Evolutionary conservation across 306 rosid species (phyloP).

Genomic region (Parietaria judaica): DNA sequence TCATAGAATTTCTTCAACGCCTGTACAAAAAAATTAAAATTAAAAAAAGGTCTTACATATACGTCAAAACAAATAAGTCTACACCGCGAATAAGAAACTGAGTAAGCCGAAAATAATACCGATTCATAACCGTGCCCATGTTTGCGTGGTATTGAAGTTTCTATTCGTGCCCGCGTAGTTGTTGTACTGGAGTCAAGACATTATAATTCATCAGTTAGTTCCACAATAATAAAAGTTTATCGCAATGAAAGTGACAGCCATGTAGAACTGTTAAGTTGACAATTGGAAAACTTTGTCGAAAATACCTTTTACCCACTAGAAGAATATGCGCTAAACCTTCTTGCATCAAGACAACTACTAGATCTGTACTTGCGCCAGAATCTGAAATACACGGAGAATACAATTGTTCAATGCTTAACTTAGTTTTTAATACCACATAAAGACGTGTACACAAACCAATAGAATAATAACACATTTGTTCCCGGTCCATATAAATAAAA

Average conservation of each 20-base stretch:
- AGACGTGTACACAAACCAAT: background rate
- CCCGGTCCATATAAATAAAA: background rate
- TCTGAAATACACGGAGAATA: conserved; percentile 41
- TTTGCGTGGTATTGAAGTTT: conserved; percentile 94
- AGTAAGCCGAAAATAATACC: conserved; percentile 31
- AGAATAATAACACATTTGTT: background rate
- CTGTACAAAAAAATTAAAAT: conserved; percentile 43
- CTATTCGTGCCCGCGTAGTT: conserved; percentile 75
- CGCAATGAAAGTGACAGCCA: background rate
- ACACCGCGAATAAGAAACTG: background rate
- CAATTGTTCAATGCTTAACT: background rate
- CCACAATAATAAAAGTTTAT: too few relatives aligned
- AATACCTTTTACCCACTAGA: conserved; percentile 85
- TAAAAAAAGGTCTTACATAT: too few relatives aligned
- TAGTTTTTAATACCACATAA: conserved; percentile 3
- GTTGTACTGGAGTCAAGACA: conserved; percentile 58
- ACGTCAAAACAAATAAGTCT: conserved; percentile 4
- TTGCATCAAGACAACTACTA: conserved; percentile 97
- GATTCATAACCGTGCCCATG: conserved; percentile 95
- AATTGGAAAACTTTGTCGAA: background rate
- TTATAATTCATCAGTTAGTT: conserved; percentile 1
- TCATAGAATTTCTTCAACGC: conserved; percentile 84
- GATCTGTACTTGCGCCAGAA: conserved; percentile 93
- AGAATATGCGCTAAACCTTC: conserved; percentile 94
- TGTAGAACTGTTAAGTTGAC: background rate